Percentiles rank a stretch among this genome's conserved stretches.
phyloP scores from a whole-genome alignment of 768 basidiomycete genomes.

The Boletus vinaceobasis region DNA sequence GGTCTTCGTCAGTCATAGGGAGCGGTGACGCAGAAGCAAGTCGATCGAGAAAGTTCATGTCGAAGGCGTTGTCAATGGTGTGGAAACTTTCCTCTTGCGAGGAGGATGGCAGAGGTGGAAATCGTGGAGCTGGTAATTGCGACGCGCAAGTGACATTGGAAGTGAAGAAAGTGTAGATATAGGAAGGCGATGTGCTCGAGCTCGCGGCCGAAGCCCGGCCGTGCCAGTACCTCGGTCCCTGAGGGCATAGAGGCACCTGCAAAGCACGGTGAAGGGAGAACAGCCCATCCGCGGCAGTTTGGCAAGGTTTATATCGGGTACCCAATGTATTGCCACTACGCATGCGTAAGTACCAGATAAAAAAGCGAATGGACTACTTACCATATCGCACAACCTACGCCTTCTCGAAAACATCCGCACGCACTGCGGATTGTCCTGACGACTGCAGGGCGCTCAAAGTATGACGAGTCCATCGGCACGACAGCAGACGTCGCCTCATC shows the following conservation, averaged over 20 bases:
- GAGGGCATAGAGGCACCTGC: constrained; percentile 32
- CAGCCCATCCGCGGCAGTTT: constrained; percentile 49
- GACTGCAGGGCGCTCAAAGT: constrained; percentile 51
- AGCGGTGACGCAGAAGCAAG: constrained; percentile 36
- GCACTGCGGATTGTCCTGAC: constrained; percentile 51
- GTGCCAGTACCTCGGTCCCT: constrained; percentile 44
- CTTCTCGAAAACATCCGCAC: constrained; percentile 67
- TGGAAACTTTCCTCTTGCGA: constrained; percentile 21
- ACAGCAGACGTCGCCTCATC: constrained; percentile 50
- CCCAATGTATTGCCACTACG: constrained; percentile 64
- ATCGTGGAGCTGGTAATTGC: constrained; percentile 5
- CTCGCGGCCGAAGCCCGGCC: constrained; percentile 13
- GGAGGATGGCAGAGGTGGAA: not conserved
- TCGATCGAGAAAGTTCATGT: constrained; percentile 41
- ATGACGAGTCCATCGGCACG: constrained; percentile 51
- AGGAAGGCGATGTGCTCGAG: constrained; percentile 17
- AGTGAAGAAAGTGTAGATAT: constrained; percentile 49
- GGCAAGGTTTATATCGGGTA: constrained; percentile 58
- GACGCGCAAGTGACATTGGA: constrained; percentile 38
- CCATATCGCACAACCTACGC: constrained; percentile 64
- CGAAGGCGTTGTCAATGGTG: constrained; percentile 25
- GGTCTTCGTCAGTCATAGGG: constrained; percentile 35
- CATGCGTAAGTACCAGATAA: constrained; percentile 8
- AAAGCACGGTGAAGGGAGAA: constrained; percentile 24
- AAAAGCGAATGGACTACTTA: constrained; percentile 22